phyloP scores from a whole-genome alignment of 139 green algal species.

The Auxenochlorella pyrenoidosa region DNA sequence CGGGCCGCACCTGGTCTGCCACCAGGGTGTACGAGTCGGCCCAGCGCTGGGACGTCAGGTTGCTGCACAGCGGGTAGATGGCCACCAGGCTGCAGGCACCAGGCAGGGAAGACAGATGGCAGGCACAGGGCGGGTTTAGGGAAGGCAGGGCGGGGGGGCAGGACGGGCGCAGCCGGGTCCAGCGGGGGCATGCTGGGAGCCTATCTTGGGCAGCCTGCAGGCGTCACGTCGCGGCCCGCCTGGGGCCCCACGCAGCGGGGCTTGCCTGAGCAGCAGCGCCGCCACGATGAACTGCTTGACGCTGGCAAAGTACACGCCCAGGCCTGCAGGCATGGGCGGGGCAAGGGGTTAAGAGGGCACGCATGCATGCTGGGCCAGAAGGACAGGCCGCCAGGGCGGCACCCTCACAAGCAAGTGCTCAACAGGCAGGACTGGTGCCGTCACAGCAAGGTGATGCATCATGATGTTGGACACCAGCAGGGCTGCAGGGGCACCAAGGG shows the following conservation, averaged over 20 bases:
- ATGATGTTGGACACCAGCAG: too few relatives aligned
- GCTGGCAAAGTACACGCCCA: conserved; percentile 49
- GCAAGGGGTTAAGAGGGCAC: background rate
- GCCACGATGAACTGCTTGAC: conserved; percentile 36
- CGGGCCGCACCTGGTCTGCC: conserved; percentile 4
- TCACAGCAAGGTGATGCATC: too few relatives aligned
- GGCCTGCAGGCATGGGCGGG: conserved; percentile 8
- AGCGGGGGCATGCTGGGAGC: too few relatives aligned
- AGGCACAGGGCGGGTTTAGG: too few relatives aligned
- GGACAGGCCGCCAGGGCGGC: too few relatives aligned
- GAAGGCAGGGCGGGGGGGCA: too few relatives aligned
- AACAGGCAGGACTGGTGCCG: too few relatives aligned
- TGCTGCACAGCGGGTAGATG: conserved; percentile 59
- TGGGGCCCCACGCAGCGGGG: too few relatives aligned
- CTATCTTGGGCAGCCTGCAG: too few relatives aligned
- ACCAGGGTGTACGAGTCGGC: conserved; percentile 39
- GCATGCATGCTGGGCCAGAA: background rate
- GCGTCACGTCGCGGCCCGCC: background rate
- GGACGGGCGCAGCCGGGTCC: too few relatives aligned
- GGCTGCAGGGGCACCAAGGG: background rate
- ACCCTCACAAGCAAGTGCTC: too few relatives aligned
- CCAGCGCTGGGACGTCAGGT: conserved; percentile 43
- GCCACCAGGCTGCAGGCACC: conserved; percentile 24
- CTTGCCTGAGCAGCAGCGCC: conserved; percentile 45
- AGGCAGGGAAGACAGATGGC: background rate